Percentiles rank a stretch among this genome's conserved stretches.
phyloP scores from a whole-genome alignment of 805 yeast species.

The Pichia exigua region DNA sequence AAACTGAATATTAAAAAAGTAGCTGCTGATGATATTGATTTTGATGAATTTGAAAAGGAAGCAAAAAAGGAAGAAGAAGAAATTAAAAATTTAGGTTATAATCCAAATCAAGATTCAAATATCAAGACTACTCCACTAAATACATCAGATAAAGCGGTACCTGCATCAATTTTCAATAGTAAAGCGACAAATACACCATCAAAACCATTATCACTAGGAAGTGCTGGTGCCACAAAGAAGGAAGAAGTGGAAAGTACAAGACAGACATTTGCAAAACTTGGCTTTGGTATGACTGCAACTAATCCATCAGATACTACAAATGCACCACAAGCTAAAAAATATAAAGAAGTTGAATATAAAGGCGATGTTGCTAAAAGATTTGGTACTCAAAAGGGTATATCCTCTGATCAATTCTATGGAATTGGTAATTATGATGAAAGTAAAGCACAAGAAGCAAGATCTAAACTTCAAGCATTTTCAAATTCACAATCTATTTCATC shows the following conservation, averaged over 20 bases:
- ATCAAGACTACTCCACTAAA: conserved; percentile 11
- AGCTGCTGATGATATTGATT: conserved; percentile 42
- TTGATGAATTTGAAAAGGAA: conserved; percentile 59
- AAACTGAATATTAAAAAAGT: conserved; percentile 53
- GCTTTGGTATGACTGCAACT: conserved; percentile 81
- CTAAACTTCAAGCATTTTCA: conserved; percentile 72
- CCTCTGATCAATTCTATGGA: conserved; percentile 92
- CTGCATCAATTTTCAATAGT: conserved; percentile 7
- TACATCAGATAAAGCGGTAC: conserved; percentile 21
- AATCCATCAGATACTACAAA: conserved; percentile 33
- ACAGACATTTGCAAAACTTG: conserved; percentile 71
- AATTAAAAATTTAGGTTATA: conserved; percentile 45
- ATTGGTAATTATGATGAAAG: conserved; percentile 74
- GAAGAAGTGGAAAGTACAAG: conserved; percentile 39
- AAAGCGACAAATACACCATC: neutral
- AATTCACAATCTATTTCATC: conserved; percentile 92
- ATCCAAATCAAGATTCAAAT: conserved; percentile 28
- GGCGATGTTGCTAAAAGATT: conserved; percentile 72
- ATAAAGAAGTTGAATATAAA: conserved; percentile 43
- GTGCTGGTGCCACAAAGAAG: neutral
- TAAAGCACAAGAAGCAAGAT: conserved; percentile 70
- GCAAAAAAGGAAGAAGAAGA: conserved; percentile 81
- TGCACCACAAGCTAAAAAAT: conserved; percentile 16
- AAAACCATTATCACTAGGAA: neutral
- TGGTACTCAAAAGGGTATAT: conserved; percentile 88